A percentile compares a stretch with the other conserved stretches of the same genome.
Evolutionary conservation across 768 basidiomycete species (phyloP).

Genomic region (Termitomyces sp.): DNA sequence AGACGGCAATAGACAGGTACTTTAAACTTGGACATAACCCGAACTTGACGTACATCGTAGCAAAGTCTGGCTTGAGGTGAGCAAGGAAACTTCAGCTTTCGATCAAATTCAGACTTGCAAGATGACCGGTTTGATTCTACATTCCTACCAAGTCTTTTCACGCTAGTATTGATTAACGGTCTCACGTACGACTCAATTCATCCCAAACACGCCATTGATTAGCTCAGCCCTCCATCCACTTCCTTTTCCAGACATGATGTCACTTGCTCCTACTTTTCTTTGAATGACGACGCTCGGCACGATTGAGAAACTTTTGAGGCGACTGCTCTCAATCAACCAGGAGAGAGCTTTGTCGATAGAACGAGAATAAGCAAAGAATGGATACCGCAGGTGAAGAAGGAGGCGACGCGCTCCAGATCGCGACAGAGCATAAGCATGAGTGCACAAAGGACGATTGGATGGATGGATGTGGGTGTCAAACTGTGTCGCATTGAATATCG

Average conservation of each 20-base stretch:
- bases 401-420: slow-evolving; percentile 58
- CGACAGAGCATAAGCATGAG: slow-evolving; percentile 70
- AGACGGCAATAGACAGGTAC: too few species aligned
- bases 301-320: slow-evolving; percentile 58
- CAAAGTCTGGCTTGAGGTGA: too few species aligned
- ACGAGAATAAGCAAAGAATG: slow-evolving; percentile 74
- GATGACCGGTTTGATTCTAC: too few species aligned
- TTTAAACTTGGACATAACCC: too few species aligned
- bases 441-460: slow-evolving; percentile 63
- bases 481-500: slow-evolving; percentile 3
- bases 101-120: too few species aligned
- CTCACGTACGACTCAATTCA: neutral
- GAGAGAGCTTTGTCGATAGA: slow-evolving; percentile 72
- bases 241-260: slow-evolving; percentile 50
- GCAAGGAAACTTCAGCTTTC: too few species aligned
- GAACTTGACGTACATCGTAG: too few species aligned
- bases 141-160: neutral
- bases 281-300: slow-evolving; percentile 70
- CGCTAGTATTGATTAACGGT: too few species aligned
- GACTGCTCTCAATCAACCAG: slow-evolving; percentile 58
- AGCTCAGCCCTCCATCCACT: slow-evolving; percentile 56
- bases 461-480: slow-evolving; percentile 42
- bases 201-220: slow-evolving; percentile 42
- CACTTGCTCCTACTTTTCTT: slow-evolving; percentile 54
- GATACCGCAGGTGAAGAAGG: slow-evolving; percentile 52